These are phyloP conservation scores for Rhodotorula kratochvilovae DNA, from an alignment of 768 basidiomycete genomes.

Conservation along the genomic window DNA sequence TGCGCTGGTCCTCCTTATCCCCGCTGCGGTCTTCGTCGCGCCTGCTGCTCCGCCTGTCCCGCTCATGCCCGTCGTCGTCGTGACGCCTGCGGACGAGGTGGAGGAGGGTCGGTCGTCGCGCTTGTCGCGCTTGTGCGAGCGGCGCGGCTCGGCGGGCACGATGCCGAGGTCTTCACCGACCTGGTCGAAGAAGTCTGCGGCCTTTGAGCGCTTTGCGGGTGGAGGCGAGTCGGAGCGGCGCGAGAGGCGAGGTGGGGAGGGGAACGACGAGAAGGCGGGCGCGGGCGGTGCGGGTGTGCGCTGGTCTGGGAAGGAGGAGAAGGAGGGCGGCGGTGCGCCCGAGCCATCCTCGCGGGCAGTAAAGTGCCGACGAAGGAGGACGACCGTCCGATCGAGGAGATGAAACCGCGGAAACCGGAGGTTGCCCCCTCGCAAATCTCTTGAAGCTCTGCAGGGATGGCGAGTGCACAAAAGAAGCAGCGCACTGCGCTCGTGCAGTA, in stretches of 20 bases:
- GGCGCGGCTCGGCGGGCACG: neutral
- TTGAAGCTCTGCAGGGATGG: no score
- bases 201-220: constrained; percentile 3
- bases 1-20: neutral
- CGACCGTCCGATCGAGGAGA: no score
- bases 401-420: no score
- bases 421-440: no score
- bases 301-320: constrained; percentile 25
- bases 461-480: neutral
- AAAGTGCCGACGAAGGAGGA: neutral
- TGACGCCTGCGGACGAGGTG: neutral
- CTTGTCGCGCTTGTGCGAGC: neutral
- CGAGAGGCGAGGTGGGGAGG: constrained; percentile 13
- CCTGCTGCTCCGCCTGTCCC: neutral
- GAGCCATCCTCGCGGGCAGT: neutral
- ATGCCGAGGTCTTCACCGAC: constrained; percentile 17
- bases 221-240: neutral
- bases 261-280: constrained; percentile 24
- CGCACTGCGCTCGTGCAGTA: constrained; percentile 19
- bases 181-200: constrained; percentile 25
- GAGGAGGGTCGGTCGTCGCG: neutral
- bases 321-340: constrained; percentile 10
- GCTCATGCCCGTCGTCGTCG: neutral
- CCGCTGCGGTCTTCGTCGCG: neutral
- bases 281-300: neutral